Conservation (phyloP, 768 basidiomycete genomes). For the Suillus luteus region DNA sequence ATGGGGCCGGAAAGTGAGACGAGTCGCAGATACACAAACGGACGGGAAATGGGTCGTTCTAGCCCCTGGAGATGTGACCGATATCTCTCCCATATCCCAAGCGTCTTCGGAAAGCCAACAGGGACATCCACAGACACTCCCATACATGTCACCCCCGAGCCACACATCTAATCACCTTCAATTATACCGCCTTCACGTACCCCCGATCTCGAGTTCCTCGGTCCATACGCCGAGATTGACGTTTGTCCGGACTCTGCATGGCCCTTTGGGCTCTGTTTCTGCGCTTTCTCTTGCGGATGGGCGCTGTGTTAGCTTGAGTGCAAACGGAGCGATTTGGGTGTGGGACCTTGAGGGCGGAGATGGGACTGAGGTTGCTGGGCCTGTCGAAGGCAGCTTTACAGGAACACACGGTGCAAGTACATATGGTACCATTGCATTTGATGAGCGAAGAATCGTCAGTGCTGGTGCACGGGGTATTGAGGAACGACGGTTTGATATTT, state of each 20-base stretch:
- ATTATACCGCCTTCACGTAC: conserved; percentile 72
- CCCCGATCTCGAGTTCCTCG: conserved; percentile 49
- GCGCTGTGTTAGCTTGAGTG: conserved; percentile 74
- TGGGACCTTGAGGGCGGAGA: conserved; percentile 76
- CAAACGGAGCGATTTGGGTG: conserved; percentile 77
- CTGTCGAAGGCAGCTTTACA: conserved; percentile 39
- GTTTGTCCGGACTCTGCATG: conserved; percentile 72
- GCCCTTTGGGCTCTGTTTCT: conserved; percentile 65
- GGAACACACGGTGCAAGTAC: conserved; percentile 19
- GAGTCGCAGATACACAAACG: conserved; percentile 74
- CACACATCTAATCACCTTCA: conserved; percentile 61
- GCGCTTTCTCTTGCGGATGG: conserved; percentile 79
- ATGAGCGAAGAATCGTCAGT: conserved; percentile 72
- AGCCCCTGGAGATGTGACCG: conserved; percentile 51
- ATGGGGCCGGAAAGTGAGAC: conserved; percentile 72
- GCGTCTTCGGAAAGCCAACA: conserved; percentile 28
- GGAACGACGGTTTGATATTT: conserved; percentile 39
- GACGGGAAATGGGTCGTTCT: conserved; percentile 87
- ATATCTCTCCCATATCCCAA: conserved; percentile 19
- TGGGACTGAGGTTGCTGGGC: conserved; percentile 36
- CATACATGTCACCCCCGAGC: conserved; percentile 37
- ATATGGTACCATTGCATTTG: conserved; percentile 61
- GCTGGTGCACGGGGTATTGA: conserved; percentile 35
- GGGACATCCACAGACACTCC: conserved; percentile 18
- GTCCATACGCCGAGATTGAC: conserved; percentile 61